Percentiles rank a stretch among this genome's conserved stretches.
phyloP scores from a whole-genome alignment of 768 basidiomycete species.

The Leccinum pellstonianum region DNA sequence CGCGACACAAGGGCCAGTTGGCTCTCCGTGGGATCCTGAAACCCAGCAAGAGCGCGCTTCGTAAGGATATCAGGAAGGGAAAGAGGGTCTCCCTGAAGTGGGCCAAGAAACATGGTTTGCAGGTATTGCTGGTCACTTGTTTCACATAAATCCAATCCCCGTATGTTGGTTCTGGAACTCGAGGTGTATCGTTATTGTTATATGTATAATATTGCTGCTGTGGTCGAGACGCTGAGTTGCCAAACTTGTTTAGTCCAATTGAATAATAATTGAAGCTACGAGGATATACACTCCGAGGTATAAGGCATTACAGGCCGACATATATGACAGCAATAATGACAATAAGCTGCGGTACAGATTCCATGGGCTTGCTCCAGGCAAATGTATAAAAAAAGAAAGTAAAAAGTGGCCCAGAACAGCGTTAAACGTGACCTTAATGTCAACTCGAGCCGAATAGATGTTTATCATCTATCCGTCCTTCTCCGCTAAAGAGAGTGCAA shows the following conservation, averaged over 20 bases:
- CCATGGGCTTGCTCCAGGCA: constrained; percentile 9
- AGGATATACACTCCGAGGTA: constrained; percentile 18
- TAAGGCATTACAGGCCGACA: constrained; percentile 20
- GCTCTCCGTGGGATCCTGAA: constrained; percentile 63
- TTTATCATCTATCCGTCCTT: constrained; percentile 3
- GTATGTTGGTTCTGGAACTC: neutral
- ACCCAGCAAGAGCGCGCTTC: constrained; percentile 57
- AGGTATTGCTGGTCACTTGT: constrained; percentile 60
- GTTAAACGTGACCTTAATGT: neutral
- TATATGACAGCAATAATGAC: neutral
- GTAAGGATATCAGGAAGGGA: constrained; percentile 56
- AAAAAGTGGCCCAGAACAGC: neutral
- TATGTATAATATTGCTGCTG: neutral
- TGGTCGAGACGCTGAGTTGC: neutral
- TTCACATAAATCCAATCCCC: constrained; percentile 30
- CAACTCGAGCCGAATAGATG: neutral
- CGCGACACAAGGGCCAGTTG: constrained; percentile 59
- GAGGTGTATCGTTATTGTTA: neutral
- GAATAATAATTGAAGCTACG: constrained; percentile 4
- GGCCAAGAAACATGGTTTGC: constrained; percentile 64
- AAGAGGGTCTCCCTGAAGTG: constrained; percentile 46
- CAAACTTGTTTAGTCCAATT: neutral
- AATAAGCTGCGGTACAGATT: neutral
- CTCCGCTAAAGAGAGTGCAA: constrained; percentile 8
- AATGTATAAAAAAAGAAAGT: constrained; percentile 2